Evolutionary conservation across 192 early-diverging fungal species (phyloP), one percentile per base, ranked within the genome.

Genomic region (Funneliformis mosseae): DNA sequence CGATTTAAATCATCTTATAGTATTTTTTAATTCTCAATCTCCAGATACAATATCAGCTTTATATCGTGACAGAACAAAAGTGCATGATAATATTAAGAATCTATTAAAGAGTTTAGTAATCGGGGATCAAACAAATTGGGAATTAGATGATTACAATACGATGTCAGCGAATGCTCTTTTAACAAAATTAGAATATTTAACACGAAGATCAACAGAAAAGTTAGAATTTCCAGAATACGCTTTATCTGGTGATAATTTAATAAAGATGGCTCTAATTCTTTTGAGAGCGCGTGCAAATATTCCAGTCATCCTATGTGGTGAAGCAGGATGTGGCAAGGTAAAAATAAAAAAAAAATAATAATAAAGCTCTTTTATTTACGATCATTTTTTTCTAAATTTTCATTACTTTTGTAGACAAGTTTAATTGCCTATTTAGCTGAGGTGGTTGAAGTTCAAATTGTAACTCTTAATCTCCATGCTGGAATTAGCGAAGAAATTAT

Each of bases 311-410:
- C n/a, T n/a, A n/a, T n/a, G n/a, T n/a, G n/a, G 74, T 27, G 74
- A n/a, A n/a, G n/a, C 74, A 5, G 74, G 74, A 50, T 75, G 74
- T 43, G 74, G 74, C 74, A 75, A 75, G 74, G 74, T 75, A 23
- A n/a, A n/a, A n/a, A 41, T 75, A 55, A 41, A 27, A 18, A 16
- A n/a, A n/a, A n/a, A n/a, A n/a, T n/a, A n/a, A n/a, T n/a, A n/a
- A n/a, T n/a, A n/a, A n/a, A n/a, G n/a, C n/a, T n/a, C n/a, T n/a
- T n/a, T n/a, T n/a, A n/a, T n/a, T n/a, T n/a, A n/a, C n/a, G n/a
- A n/a, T n/a, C 9, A 43, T 43, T 28, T 6, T 25, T 46, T 27
- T 43, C 12, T 21, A 41, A n/a, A 10, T 75, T 23, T 39, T 45
- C n/a, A n/a, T n/a, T n/a, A n/a, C n/a, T n/a, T n/a, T n/a, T n/a